Base-by-base conservation (phyloP, 192 early-diverging fungal species). In the Backusella liffmaniae region DNA sequence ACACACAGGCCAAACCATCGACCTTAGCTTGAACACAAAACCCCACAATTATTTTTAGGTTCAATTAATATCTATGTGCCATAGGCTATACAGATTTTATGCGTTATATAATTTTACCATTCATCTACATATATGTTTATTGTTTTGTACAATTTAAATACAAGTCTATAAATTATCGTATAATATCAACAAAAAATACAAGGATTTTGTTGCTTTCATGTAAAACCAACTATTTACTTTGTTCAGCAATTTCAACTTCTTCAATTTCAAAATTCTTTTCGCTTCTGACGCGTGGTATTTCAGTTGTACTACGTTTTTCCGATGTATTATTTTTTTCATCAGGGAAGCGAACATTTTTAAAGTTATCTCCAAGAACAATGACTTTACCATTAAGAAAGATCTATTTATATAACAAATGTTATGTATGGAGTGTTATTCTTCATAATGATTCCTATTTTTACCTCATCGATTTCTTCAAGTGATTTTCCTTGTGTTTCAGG, bases 401-500 rank as follows among this genome's bases (percentile, higher is more conserved):
- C 53, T 59, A 23, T 12, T 23, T 3, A 23, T 26, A 59, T 59
- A 26, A 59, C 6, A 59, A 59, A 8, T 18, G 53, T 59, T 59
- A 59, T 3, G 5, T 59, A 26, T 26, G 2, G 5, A 21, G 0
- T 53, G 49, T 5, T 53, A 6, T 53, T 53, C 4, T 21, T 18
- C 4, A 21, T 5, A 21, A 21, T 21, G 4, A 4, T 21, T 21
- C 32, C 32, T 3, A 3, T 32, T 32, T 32, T 68, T 68, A 68
- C 67, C 67, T 68, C 67, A 37, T 34, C 36, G n/a, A 68, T 37
- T 68, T 36, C 67, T 68, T 68, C 67, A 3, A 67, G 35, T 37
- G 66, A 67, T 67, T 35, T 67, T 34, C 67, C 32, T 37, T 21
- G 34, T 68, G 67, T 68, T 68, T 68, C 67, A 21, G 67, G 67